Evolutionary conservation across 1,284 basidiomycete genomes (phyloP), one percentile per base, ranked within the genome.

Genomic region (Melampsora abietis-canadensis): DNA sequence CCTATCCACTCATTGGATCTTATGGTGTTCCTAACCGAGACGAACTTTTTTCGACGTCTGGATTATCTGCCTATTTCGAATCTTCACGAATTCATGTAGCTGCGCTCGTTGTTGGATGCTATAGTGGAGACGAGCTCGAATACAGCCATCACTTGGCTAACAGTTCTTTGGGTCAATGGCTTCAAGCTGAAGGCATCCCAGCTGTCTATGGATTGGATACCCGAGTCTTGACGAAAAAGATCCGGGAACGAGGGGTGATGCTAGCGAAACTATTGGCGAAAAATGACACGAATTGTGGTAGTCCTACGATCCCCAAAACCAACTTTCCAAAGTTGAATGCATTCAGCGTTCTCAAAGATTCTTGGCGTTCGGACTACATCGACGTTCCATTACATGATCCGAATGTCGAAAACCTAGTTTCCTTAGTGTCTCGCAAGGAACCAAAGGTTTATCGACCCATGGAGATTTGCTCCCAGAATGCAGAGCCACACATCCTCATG

Each of bases 121-220:
- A 98, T 84, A 83, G 82, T 76, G 73, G 73, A 47, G 73, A 75
- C 19, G 57, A 65, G 19, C 89, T 93, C 79, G 90, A 96, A 78
- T 97, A 90, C 85, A 94, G 91, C 79, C 96, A 99, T 84, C 96
- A 92, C 85, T 88, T 98, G 63, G 95, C 96, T 64, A 85, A 86
- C 74, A 93, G 92, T 19, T 93, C 91, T 27, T 86, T 99, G 30
- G 90, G 91, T 67, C 83, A 88, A 79, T 98, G 96, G 96, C 87
- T 98, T 76, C 92, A 94, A 84, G 93, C 98, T 84, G 92, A 95
- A 81, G 89, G 88, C 66, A 86, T 99, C 51, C 96, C 96, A 19
- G 96, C 95, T 78, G 89, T 99, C 76, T 97, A 90, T 83, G 96
- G 96, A 78, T 87, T 98, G 77, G 96, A 98, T 85, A 98, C 96